phyloP scores from a whole-genome alignment of 2,329 filamentous ascomycete species.

The Trichoderma sp. region DNA sequence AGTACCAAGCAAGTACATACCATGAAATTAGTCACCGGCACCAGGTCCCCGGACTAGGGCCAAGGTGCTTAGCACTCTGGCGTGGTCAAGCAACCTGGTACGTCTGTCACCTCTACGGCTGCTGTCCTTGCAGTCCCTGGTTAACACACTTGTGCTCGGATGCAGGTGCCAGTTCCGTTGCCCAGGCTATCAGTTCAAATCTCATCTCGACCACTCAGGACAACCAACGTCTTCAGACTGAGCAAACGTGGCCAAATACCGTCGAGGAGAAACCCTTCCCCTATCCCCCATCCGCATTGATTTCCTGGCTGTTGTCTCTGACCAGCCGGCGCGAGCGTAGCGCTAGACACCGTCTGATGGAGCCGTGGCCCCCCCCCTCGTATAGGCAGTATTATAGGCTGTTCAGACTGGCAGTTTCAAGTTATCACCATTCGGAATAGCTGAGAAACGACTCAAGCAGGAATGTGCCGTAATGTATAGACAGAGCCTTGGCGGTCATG shows the following conservation, averaged over 20 bases:
- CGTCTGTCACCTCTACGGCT: background rate
- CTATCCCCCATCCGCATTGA: background rate
- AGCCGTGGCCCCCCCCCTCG: background rate
- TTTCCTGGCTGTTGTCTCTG: background rate
- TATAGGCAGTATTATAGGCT: constrained; percentile 3
- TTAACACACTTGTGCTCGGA: background rate
- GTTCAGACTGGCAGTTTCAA: background rate
- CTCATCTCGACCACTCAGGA: background rate
- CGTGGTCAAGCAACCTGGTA: background rate
- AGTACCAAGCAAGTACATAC: background rate
- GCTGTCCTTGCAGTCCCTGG: background rate
- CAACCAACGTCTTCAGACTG: background rate
- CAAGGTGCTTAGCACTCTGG: constrained; percentile 6
- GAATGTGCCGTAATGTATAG: background rate
- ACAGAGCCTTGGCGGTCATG: background rate
- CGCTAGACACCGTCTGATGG: background rate
- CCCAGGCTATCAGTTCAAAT: background rate
- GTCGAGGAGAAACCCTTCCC: background rate
- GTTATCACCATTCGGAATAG: background rate
- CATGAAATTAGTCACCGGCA: constrained; percentile 15
- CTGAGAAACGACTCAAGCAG: background rate
- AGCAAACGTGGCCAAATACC: background rate
- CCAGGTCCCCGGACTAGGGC: constrained; percentile 16
- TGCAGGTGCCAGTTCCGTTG: background rate
- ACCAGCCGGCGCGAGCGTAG: background rate